phyloP scores from a whole-genome alignment of 306 rosid species.

The Parietaria judaica region DNA sequence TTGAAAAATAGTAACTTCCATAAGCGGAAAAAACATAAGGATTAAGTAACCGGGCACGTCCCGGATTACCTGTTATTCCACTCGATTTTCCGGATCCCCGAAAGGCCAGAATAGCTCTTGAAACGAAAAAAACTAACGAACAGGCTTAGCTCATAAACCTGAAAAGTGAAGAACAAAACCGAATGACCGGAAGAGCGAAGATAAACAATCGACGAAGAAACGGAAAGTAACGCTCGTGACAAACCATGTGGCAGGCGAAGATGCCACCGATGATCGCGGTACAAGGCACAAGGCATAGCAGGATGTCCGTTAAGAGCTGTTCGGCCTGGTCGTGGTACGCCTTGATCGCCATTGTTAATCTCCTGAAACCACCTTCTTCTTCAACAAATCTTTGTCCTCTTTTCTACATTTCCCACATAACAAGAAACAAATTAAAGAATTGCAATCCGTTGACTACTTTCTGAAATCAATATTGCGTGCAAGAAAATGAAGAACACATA shows the following conservation, averaged over 20 bases:
- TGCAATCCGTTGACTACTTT: background rate
- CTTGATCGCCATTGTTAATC: slow-evolving; percentile 55
- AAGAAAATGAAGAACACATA: no score
- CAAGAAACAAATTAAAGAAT: background rate
- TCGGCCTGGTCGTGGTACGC: slow-evolving; percentile 70
- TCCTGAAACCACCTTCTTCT: slow-evolving; percentile 34
- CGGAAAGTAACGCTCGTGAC: background rate
- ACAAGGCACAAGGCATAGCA: slow-evolving; percentile 52
- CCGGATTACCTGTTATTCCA: slow-evolving; percentile 78
- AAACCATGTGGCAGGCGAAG: slow-evolving; percentile 82
- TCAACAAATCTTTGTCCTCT: slow-evolving; percentile 15
- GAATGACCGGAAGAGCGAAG: background rate
- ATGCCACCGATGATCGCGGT: slow-evolving; percentile 60
- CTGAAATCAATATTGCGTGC: background rate
- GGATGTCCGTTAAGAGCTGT: slow-evolving; percentile 50
- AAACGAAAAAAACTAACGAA: slow-evolving; percentile 57
- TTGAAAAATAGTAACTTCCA: background rate
- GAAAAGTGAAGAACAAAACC: slow-evolving; percentile 8
- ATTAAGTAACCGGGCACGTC: slow-evolving; percentile 18
- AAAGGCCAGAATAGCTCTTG: slow-evolving; percentile 76
- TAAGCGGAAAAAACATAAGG: slow-evolving; percentile 12
- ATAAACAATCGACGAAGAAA: background rate
- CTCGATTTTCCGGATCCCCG: slow-evolving; percentile 60
- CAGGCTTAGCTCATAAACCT: slow-evolving; percentile 72
- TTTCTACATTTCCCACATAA: background rate